These are phyloP conservation scores for Pyricularia grisea DNA, from an alignment of 2,329 filamentous ascomycete species.

Conservation along the genomic window DNA sequence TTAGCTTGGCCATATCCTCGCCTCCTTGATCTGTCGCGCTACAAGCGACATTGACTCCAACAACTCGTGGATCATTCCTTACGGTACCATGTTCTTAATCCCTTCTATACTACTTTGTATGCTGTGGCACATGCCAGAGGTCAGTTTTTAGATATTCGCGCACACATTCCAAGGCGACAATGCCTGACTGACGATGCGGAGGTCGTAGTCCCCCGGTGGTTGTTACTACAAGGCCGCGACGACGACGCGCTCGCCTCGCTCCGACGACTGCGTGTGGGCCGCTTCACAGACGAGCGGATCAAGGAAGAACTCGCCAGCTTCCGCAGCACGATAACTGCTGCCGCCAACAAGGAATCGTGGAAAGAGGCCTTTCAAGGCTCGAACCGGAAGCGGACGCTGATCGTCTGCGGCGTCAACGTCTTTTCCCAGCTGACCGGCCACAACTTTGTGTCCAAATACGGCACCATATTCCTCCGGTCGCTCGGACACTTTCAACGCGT, in stretches of 20 bases:
- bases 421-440: conserved; percentile 21
- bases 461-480: conserved; percentile 19
- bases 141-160: neutral
- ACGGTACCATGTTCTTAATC: conserved; percentile 23
- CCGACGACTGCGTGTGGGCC: conserved; percentile 10
- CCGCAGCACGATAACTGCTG: neutral
- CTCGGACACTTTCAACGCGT: conserved; percentile 19
- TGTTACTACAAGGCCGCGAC: conserved; percentile 11
- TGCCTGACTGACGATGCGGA: conserved; percentile 13
- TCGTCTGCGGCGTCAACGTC: conserved; percentile 18
- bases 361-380: conserved; percentile 31
- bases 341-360: conserved; percentile 18
- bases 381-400: conserved; percentile 10
- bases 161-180: neutral
- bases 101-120: conserved; percentile 16
- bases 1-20: conserved; percentile 8
- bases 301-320: conserved; percentile 5
- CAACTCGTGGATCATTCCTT: conserved; percentile 22
- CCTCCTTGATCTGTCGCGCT: conserved; percentile 17
- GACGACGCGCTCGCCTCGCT: conserved; percentile 4
- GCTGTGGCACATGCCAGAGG: conserved; percentile 5
- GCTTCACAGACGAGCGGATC: conserved; percentile 9
- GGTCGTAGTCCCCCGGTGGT: conserved; percentile 19
- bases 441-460: conserved; percentile 19
- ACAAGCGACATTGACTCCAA: conserved; percentile 19